Conservation (phyloP, 1,139 yeast genomes). For the Hyphopichia wangnamkhiaoensis region DNA sequence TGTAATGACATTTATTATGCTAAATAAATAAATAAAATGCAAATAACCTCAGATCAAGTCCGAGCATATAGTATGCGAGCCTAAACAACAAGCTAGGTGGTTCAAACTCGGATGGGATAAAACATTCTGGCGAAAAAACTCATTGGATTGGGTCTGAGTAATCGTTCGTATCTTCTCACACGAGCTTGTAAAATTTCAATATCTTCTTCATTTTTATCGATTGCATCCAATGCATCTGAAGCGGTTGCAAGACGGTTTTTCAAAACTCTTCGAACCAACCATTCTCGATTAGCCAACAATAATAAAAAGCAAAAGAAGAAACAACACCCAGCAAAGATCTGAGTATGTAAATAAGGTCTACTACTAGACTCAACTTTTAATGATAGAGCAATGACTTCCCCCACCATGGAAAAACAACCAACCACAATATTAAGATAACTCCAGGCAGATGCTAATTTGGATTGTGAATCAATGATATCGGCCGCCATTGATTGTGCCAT, state of each 20-base stretch:
- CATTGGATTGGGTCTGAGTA: constrained; percentile 12
- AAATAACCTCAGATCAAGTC: no score
- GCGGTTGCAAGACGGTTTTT: not conserved
- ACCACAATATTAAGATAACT: constrained; percentile 53
- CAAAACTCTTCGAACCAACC: constrained; percentile 4
- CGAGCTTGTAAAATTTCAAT: constrained; percentile 18
- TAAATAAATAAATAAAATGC: not conserved
- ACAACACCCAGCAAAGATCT: constrained; percentile 57
- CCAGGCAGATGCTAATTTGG: constrained; percentile 61
- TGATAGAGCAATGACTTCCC: constrained; percentile 53
- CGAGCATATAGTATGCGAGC: no score
- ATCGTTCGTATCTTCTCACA: constrained; percentile 18
- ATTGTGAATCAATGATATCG: constrained; percentile 49
- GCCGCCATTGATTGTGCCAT: constrained; percentile 62
- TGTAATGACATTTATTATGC: no score
- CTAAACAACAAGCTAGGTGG: not conserved
- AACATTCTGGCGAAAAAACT: constrained; percentile 18
- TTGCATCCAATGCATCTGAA: not conserved
- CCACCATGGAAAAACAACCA: constrained; percentile 44
- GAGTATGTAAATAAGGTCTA: constrained; percentile 58
- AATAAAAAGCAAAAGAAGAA: constrained; percentile 34
- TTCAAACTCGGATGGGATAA: constrained; percentile 27
- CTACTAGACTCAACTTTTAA: constrained; percentile 27
- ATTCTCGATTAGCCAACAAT: constrained; percentile 30
- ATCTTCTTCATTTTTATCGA: constrained; percentile 8